Conservation (phyloP, 129 eudicot genomes). For the Lonicera japonica region DNA sequence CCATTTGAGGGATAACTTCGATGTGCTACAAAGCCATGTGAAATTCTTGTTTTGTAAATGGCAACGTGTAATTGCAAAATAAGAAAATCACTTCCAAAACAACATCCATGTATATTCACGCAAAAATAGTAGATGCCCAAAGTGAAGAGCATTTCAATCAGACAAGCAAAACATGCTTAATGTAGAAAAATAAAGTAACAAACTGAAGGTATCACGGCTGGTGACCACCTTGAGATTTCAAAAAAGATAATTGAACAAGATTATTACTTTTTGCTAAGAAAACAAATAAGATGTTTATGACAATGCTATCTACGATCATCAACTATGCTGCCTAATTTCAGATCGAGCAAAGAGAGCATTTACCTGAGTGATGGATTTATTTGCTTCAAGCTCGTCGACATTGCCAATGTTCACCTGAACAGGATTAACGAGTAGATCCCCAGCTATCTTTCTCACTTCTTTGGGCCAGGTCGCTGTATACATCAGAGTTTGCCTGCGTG, state of each 20-base stretch:
- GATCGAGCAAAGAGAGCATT: background rate
- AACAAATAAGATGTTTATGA: too few species aligned
- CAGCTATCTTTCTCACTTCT: conserved; percentile 86
- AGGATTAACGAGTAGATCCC: conserved; percentile 77
- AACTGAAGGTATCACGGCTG: background rate
- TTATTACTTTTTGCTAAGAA: too few species aligned
- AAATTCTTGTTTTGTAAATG: background rate
- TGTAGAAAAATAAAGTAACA: background rate
- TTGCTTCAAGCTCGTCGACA: conserved; percentile 93
- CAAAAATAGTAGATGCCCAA: background rate
- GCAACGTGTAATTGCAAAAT: background rate
- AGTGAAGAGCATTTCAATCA: background rate
- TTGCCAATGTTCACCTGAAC: conserved; percentile 94
- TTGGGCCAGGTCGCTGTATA: conserved; percentile 99
- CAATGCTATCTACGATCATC: background rate
- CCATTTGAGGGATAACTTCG: conserved; percentile 80
- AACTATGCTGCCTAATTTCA: background rate
- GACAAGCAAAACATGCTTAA: too few species aligned
- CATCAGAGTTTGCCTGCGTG: conserved; percentile 91
- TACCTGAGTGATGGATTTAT: conserved; percentile 96
- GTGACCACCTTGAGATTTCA: too few species aligned
- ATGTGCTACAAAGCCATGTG: conserved; percentile 46
- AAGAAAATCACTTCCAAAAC: background rate
- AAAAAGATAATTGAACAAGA: too few species aligned
- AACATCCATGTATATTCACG: too few species aligned